Evolutionary conservation across 257 asterid species (phyloP).

Genomic region (Misopates orontium): DNA sequence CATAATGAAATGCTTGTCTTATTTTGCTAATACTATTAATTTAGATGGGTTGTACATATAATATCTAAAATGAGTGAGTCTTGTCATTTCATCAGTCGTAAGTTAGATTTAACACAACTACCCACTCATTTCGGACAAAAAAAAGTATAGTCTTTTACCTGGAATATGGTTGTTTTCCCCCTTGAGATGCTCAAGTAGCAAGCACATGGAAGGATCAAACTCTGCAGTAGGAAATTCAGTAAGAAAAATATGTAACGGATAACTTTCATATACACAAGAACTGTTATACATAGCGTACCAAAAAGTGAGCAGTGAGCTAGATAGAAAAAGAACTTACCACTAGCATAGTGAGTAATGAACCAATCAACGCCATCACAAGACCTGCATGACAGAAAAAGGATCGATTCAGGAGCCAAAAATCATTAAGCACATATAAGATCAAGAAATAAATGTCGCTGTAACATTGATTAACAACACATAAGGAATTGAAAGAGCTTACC

Average conservation of each 20-base stretch:
- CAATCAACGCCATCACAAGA: constrained; percentile 84
- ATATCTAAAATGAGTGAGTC: too few species aligned
- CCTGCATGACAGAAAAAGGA: constrained; percentile 37
- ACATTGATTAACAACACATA: background rate
- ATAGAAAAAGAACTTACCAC: constrained; percentile 52
- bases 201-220: constrained; percentile 83
- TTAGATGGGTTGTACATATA: too few species aligned
- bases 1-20: too few species aligned
- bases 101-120: background rate
- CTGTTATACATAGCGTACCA: background rate
- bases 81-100: too few species aligned
- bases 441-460: background rate
- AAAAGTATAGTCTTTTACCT: constrained; percentile 46
- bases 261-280: background rate
- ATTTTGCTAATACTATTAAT: too few species aligned
- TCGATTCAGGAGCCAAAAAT: background rate
- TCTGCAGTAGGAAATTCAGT: constrained; percentile 40
- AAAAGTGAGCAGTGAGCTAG: background rate
- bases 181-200: constrained; percentile 83
- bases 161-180: constrained; percentile 54
- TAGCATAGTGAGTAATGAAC: constrained; percentile 89
- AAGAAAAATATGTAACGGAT: background rate
- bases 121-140: background rate
- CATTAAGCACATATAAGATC: background rate
- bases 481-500: constrained; percentile 42